Percentiles rank a stretch among this genome's conserved stretches.
These are phyloP conservation scores for Solanum chaucha DNA, from an alignment of 257 asterid genomes.

Conservation along the genomic window DNA sequence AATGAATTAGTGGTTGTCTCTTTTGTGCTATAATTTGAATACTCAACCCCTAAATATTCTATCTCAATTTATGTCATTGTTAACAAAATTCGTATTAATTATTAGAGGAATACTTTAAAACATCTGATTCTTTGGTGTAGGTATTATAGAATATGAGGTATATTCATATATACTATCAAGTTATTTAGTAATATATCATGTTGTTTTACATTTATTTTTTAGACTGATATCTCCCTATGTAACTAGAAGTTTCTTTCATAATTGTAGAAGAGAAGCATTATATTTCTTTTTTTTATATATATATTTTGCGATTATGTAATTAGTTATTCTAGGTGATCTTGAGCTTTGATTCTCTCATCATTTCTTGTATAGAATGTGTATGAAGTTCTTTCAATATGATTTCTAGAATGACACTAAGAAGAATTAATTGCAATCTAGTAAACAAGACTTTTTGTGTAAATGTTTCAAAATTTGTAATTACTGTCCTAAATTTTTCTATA, in stretches of 20 bases:
- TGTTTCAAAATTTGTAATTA: slow-evolving; percentile 17
- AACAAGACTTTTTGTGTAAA: slow-evolving; percentile 5
- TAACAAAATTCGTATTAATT: too few species aligned
- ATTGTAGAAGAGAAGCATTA: slow-evolving; percentile 2
- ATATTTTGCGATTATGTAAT: background rate
- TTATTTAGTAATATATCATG: background rate
- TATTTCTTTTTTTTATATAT: background rate
- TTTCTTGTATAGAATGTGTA: slow-evolving; percentile 19
- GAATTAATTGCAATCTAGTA: background rate
- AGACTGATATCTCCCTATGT: background rate
- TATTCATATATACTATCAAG: background rate
- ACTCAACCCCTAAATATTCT: background rate
- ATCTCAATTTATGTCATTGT: too few species aligned
- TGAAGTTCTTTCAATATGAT: slow-evolving; percentile 1
- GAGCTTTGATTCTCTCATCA: slow-evolving; percentile 18
- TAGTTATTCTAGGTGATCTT: background rate
- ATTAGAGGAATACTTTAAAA: background rate
- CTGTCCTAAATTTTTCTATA: background rate
- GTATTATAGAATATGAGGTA: background rate
- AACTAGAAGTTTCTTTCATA: background rate
- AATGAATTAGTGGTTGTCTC: background rate
- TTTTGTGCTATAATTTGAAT: background rate
- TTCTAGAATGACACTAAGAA: background rate
- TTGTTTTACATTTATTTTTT: too few species aligned
- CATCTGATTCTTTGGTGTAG: background rate